These are phyloP conservation scores for Diplodia intermedia DNA, from an alignment of 2,329 filamentous ascomycete species.

Conservation along the genomic window DNA sequence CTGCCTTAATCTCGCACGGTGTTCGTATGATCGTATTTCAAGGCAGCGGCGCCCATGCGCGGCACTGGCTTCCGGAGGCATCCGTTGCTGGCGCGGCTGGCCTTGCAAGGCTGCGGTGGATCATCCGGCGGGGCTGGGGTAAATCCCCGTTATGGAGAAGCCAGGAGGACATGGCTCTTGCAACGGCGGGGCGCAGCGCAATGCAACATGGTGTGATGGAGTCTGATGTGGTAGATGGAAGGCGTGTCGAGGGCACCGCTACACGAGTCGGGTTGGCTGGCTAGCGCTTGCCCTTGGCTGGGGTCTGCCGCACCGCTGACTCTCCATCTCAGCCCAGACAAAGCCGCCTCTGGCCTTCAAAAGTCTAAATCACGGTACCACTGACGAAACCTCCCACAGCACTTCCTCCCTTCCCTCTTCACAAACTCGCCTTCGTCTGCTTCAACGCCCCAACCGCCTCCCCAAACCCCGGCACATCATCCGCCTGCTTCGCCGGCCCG, in stretches of 20 bases:
- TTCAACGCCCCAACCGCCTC: conserved; percentile 49
- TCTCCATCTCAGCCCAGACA: conserved; percentile 6
- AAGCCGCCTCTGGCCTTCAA: too few relatives aligned
- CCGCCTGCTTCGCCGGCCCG: conserved; percentile 56
- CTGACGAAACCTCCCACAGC: neutral
- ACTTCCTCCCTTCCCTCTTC: neutral
- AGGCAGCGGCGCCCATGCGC: neutral
- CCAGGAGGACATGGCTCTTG: neutral
- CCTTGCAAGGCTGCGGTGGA: conserved; percentile 7
- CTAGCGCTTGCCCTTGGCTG: conserved; percentile 8
- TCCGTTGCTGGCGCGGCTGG: conserved; percentile 15
- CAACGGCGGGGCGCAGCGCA: neutral
- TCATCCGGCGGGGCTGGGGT: conserved; percentile 3
- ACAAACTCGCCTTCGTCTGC: conserved; percentile 5
- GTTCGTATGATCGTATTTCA: conserved; percentile 14
- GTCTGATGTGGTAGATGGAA: neutral
- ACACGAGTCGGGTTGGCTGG: conserved; percentile 4
- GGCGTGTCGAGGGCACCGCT: neutral
- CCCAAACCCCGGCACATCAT: conserved; percentile 63
- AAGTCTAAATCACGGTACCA: too few relatives aligned
- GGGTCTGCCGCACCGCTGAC: conserved; percentile 11
- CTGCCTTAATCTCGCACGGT: conserved; percentile 20
- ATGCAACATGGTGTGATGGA: neutral
- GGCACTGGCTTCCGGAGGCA: conserved; percentile 18
- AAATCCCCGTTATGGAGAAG: neutral